These are phyloP conservation scores for Podosphaera fusca DNA, from an alignment of 2,329 filamentous ascomycete species.

Conservation along the genomic window DNA sequence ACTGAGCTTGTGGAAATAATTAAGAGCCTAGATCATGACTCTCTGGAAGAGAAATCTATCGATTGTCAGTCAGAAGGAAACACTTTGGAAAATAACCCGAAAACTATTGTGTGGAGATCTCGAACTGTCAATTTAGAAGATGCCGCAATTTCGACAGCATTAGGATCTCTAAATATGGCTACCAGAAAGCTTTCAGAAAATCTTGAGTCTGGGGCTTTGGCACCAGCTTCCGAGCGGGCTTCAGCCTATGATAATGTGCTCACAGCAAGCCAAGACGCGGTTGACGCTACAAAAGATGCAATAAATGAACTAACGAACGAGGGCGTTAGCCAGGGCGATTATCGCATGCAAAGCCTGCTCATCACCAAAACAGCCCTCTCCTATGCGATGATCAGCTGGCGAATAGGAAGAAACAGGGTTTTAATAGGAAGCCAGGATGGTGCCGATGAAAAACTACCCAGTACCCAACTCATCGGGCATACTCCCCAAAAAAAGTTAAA, in stretches of 20 bases:
- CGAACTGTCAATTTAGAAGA: conserved; percentile 78
- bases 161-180: conserved; percentile 42
- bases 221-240: conserved; percentile 42
- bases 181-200: conserved; percentile 26
- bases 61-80: conserved; percentile 27
- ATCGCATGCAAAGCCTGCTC: conserved; percentile 75
- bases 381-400: conserved; percentile 84
- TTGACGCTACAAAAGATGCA: conserved; percentile 77
- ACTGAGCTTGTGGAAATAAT: conserved; percentile 39
- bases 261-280: conserved; percentile 74
- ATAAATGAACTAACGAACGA: conserved; percentile 78
- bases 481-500: conserved; percentile 25
- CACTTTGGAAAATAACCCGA: conserved; percentile 35
- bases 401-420: conserved; percentile 78
- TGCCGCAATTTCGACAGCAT: conserved; percentile 67
- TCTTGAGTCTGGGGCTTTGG: conserved; percentile 21
- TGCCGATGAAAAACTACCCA: conserved; percentile 25
- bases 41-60: conserved; percentile 33
- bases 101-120: conserved; percentile 65
- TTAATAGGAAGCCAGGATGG: conserved; percentile 70
- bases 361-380: conserved; percentile 84
- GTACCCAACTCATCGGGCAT: conserved; percentile 29
- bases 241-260: conserved; percentile 81
- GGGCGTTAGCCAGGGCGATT: conserved; percentile 61
- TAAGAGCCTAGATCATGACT: conserved; percentile 43